These are phyloP conservation scores for Boletales sp. DNA, from an alignment of 768 basidiomycete genomes.

Conservation along the genomic window DNA sequence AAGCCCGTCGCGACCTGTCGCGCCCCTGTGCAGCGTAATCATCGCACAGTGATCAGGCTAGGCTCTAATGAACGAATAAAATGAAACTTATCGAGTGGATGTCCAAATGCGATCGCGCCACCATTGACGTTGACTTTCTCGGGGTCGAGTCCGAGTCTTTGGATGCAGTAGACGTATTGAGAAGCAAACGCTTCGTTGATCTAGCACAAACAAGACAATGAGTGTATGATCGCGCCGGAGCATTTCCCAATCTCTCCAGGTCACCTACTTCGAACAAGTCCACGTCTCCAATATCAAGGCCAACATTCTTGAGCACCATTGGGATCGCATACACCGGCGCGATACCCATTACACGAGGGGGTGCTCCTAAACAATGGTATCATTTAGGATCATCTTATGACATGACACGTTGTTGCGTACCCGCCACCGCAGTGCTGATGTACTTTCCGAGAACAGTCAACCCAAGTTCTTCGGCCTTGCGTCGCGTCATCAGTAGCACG, in stretches of 20 bases:
- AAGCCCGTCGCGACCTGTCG: constrained; percentile 85
- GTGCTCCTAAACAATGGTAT: constrained; percentile 42
- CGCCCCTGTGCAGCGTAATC: constrained; percentile 74
- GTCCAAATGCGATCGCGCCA: constrained; percentile 85
- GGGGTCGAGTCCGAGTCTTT: constrained; percentile 57
- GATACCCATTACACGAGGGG: constrained; percentile 86
- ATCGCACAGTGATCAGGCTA: constrained; percentile 13
- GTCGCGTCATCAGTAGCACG: constrained; percentile 74
- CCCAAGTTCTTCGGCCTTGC: constrained; percentile 73
- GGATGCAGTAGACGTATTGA: constrained; percentile 71
- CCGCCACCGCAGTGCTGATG: constrained; percentile 66
- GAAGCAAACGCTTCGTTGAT: constrained; percentile 93
- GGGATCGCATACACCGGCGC: constrained; percentile 86
- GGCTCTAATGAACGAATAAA: background rate
- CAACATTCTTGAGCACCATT: constrained; percentile 62
- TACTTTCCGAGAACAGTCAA: constrained; percentile 75
- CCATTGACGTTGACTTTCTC: constrained; percentile 84
- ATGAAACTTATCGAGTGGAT: constrained; percentile 68
- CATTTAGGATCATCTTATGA: background rate
- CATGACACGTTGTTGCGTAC: constrained; percentile 31
- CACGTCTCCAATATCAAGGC: constrained; percentile 64
- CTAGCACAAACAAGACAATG: constrained; percentile 32
- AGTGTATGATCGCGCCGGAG: too few species aligned
- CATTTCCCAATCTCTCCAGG: background rate
- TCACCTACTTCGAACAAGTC: constrained; percentile 70